Percentiles rank a stretch among this genome's conserved stretches.
Conservation (phyloP, 352 stramenopile genomes). For the Phytophthora constricta region DNA sequence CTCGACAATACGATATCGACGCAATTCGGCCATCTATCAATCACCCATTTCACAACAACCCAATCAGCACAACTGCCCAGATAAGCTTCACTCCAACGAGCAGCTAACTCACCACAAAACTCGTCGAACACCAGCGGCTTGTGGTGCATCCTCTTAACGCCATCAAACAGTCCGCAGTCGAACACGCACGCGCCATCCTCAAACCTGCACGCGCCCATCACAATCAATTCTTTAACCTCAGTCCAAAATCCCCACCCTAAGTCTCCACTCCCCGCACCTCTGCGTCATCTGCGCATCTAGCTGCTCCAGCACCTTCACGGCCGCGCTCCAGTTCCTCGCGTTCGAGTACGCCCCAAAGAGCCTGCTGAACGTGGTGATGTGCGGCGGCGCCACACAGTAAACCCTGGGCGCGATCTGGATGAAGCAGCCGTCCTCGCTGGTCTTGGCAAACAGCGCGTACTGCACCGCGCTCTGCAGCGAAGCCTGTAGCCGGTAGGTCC, state of each 20-base stretch:
- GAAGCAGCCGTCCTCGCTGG: constrained; percentile 83
- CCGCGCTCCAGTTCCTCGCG: constrained; percentile 69
- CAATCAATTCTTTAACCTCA: no score
- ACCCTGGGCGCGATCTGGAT: constrained; percentile 84
- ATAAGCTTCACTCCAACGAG: background rate
- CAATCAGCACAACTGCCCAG: background rate
- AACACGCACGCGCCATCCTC: constrained; percentile 83
- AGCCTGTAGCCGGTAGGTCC: constrained; percentile 80
- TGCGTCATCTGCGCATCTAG: constrained; percentile 71
- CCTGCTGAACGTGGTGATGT: constrained; percentile 80
- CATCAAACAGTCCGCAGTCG: constrained; percentile 87
- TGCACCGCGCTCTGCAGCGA: constrained; percentile 78
- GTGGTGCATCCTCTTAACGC: constrained; percentile 81
- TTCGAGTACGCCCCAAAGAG: constrained; percentile 72
- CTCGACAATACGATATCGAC: constrained; percentile 80
- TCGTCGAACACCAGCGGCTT: constrained; percentile 85
- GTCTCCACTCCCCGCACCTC: constrained; percentile 39
- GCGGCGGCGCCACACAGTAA: constrained; percentile 79
- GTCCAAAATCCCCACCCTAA: no score
- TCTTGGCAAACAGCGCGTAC: constrained; percentile 81
- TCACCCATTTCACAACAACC: background rate
- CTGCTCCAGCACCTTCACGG: constrained; percentile 76
- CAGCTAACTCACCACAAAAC: constrained; percentile 76
- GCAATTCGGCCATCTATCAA: constrained; percentile 78
- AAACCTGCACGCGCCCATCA: no score